phyloP scores from a whole-genome alignment of 306 rosid genomes.

The Purshia tridentata region DNA sequence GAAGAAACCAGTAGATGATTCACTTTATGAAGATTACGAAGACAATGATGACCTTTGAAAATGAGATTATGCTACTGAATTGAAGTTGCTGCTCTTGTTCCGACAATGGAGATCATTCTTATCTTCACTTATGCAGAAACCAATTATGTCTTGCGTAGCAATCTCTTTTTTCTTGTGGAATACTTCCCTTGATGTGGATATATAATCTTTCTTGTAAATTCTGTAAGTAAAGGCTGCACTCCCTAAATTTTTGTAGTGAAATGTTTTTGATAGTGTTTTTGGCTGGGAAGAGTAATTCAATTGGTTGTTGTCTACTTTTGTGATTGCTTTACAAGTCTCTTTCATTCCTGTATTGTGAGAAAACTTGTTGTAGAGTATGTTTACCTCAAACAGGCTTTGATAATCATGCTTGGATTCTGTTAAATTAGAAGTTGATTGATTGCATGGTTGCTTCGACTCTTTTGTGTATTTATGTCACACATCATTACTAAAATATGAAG shows the following conservation, averaged over 20 bases:
- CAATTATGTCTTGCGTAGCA: not conserved
- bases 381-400: too few relatives aligned
- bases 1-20: constrained; percentile 8
- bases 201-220: not conserved
- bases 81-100: not conserved
- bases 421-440: too few relatives aligned
- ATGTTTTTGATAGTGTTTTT: not conserved
- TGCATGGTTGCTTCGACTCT: too few relatives aligned
- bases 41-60: constrained; percentile 21
- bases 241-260: not conserved
- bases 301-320: not conserved
- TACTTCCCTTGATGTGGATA: not conserved
- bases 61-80: not conserved
- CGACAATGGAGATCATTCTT: not conserved
- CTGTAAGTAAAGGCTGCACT: not conserved
- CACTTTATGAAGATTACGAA: constrained; percentile 15
- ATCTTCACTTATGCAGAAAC: not conserved
- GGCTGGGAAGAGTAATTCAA: not conserved
- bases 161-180: not conserved
- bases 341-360: not conserved
- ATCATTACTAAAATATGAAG: too few relatives aligned
- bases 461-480: too few relatives aligned
- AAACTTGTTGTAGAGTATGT: not conserved
- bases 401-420: too few relatives aligned
- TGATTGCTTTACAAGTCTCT: not conserved